Evolutionary conservation across 2,329 filamentous ascomycete species (phyloP), one percentile per base, ranked within the genome.

Genomic region (Colletotrichum sp.): DNA sequence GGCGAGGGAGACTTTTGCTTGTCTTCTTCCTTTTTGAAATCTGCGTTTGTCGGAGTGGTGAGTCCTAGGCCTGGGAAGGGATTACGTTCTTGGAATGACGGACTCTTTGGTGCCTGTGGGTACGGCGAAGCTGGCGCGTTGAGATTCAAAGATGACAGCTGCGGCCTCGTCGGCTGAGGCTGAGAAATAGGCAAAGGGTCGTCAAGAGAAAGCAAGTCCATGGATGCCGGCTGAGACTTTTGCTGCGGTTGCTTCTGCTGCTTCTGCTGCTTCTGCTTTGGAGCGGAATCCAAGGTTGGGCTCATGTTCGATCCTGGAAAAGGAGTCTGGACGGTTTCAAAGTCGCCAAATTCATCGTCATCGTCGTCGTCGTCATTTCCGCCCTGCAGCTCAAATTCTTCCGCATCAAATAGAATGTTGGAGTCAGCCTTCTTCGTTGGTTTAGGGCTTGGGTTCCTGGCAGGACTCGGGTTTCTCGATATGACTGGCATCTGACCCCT

Each of bases 351-450:
- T 36, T 90, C 90, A 63, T 89, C 89, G 26, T 90, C 83, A 9
- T 85, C 81, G n/a, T 85, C 81, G 16, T 85, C 84, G 8, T 85
- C 86, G 13, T 85, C 86, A 10, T 85, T 85, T 7, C 80, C 82
- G 4, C 80, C 81, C 39, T 86, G 82, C 16, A 86, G 80, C 69
- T 87, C 88, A 78, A 89, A 90, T 66, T 91, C 88, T 57, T 90
- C 89, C 43, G 90, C 93, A 82, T 95, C 93, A 81, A 95, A 95
- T 4, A 95, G 85, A 5, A 95, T 89, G 78, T 92, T 90, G 3
- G 89, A 83, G 59, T 91, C 84, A 2, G 81, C 43, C 64, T 72
- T 71, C 48, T 28, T 36, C 21, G 66, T 55, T 15, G 72, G 72
- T 18, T 66, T 30, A 6, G 60, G 52, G 9, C 16, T 60, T 18